Percentiles rank a stretch among this genome's conserved stretches.
Evolutionary conservation across 2,329 filamentous ascomycete genomes (phyloP).

Genomic region (Penicillium brevicompactum): DNA sequence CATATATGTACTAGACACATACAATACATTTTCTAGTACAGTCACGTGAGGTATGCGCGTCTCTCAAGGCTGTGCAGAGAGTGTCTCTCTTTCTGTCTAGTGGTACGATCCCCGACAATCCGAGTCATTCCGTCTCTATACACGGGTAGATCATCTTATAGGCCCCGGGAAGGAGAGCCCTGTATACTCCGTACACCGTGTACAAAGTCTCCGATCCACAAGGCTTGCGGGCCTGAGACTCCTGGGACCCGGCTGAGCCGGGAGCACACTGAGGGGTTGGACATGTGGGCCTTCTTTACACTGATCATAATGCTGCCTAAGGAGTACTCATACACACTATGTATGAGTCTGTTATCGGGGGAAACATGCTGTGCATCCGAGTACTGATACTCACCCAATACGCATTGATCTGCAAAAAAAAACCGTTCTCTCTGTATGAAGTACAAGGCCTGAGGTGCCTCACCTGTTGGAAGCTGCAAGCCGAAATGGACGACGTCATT

Average conservation of each 20-base stretch:
- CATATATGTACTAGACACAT: no score
- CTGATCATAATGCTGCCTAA: constrained; percentile 2
- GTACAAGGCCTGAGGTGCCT: not conserved
- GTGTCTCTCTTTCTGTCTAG: not conserved
- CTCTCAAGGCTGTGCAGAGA: no score
- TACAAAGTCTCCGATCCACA: constrained; percentile 13
- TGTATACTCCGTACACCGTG: constrained; percentile 20
- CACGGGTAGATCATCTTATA: constrained; percentile 19
- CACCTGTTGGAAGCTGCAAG: no score
- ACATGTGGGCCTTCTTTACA: constrained; percentile 1
- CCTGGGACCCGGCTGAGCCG: constrained; percentile 20
- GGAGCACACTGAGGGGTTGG: not conserved
- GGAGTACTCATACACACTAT: not conserved
- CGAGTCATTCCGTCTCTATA: constrained; percentile 24
- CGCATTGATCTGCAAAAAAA: not conserved
- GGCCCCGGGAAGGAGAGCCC: constrained; percentile 20
- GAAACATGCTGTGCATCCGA: not conserved
- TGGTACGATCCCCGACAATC: constrained; percentile 11
- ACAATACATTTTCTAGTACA: no score
- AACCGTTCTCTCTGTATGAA: not conserved
- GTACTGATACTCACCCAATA: not conserved
- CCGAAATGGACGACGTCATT: constrained; percentile 27
- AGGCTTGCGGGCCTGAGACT: constrained; percentile 8
- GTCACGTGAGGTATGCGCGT: no score
- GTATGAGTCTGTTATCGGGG: not conserved